Evolutionary conservation across 805 yeast genomes (phyloP).

Genomic region (Saccharomycopsis selenospora): DNA sequence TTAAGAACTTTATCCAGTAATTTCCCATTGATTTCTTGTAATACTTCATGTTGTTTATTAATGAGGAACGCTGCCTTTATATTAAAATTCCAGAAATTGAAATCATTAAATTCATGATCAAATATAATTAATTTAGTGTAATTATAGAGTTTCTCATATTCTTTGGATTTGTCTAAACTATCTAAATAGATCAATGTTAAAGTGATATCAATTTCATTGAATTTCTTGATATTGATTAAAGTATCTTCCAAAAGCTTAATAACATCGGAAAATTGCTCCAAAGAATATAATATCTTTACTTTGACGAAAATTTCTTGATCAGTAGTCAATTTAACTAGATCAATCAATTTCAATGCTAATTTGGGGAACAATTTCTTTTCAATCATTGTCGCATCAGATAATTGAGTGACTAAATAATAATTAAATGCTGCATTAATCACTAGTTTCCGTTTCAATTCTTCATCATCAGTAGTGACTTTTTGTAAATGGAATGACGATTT

Average conservation of each 20-base stretch:
- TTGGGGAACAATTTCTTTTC: conserved; percentile 49
- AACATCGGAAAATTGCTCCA: conserved; percentile 32
- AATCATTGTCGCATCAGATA: conserved; percentile 32
- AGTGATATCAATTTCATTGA: conserved; percentile 49
- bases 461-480: conserved; percentile 4
- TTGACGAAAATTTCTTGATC: conserved; percentile 64
- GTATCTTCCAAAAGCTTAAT: conserved; percentile 18
- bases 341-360: conserved; percentile 53
- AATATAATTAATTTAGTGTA: conserved; percentile 38
- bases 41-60: conserved; percentile 30
- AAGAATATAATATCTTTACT: conserved; percentile 40
- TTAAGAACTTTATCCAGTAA: conserved; percentile 21
- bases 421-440: conserved; percentile 38
- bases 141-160: conserved; percentile 39
- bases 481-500: conserved; percentile 19
- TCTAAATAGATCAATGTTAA: conserved; percentile 49
- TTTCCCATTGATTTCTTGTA: not conserved
- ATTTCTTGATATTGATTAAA: conserved; percentile 27
- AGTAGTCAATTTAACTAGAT: conserved; percentile 35
- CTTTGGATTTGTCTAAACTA: conserved; percentile 34
- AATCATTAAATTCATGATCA: conserved; percentile 58
- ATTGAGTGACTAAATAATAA: conserved; percentile 36
- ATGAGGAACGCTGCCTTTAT: conserved; percentile 39
- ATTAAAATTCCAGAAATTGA: conserved; percentile 59
- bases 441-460: conserved; percentile 1